phyloP scores from a whole-genome alignment of 2,329 filamentous ascomycete species.

The Teratosphaeria destructans region DNA sequence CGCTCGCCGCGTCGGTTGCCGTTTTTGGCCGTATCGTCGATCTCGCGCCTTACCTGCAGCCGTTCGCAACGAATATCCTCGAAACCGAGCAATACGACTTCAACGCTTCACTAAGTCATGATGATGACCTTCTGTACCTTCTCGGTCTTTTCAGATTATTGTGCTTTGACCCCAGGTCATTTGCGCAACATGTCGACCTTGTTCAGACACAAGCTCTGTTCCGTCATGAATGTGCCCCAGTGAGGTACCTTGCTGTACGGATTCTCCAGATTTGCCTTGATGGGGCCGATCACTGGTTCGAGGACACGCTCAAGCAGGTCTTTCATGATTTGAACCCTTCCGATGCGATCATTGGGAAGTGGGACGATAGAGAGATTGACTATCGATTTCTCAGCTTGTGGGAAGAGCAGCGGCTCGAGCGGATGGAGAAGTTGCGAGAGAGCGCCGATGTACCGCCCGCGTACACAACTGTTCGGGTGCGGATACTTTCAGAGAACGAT shows the following conservation, averaged over 20 bases:
- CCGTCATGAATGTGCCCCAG: slow-evolving; percentile 42
- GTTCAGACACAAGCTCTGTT: slow-evolving; percentile 61
- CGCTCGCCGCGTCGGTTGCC: slow-evolving; percentile 41
- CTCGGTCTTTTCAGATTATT: slow-evolving; percentile 70
- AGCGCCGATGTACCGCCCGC: background rate
- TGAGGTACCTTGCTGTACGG: slow-evolving; percentile 73
- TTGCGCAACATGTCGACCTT: slow-evolving; percentile 54
- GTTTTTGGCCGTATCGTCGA: slow-evolving; percentile 73
- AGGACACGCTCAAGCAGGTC: slow-evolving; percentile 61
- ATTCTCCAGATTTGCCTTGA: slow-evolving; percentile 70
- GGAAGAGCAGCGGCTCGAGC: slow-evolving; percentile 48
- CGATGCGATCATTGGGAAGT: slow-evolving; percentile 50
- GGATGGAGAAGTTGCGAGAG: slow-evolving; percentile 9
- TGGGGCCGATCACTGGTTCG: slow-evolving; percentile 68
- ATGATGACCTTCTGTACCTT: slow-evolving; percentile 31
- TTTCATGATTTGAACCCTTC: slow-evolving; percentile 39
- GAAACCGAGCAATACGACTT: slow-evolving; percentile 10
- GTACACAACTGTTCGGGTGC: slow-evolving; percentile 2
- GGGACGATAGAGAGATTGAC: slow-evolving; percentile 68
- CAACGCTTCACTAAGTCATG: slow-evolving; percentile 3
- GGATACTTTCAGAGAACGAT: slow-evolving; percentile 4
- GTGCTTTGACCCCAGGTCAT: slow-evolving; percentile 61
- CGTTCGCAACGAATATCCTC: slow-evolving; percentile 16
- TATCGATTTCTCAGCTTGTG: slow-evolving; percentile 61
- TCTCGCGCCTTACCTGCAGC: slow-evolving; percentile 66